A percentile compares a stretch with the other conserved stretches of the same genome.
phyloP scores from a whole-genome alignment of 192 early-diverging fungal genomes.

The Mortierella claussenii region DNA sequence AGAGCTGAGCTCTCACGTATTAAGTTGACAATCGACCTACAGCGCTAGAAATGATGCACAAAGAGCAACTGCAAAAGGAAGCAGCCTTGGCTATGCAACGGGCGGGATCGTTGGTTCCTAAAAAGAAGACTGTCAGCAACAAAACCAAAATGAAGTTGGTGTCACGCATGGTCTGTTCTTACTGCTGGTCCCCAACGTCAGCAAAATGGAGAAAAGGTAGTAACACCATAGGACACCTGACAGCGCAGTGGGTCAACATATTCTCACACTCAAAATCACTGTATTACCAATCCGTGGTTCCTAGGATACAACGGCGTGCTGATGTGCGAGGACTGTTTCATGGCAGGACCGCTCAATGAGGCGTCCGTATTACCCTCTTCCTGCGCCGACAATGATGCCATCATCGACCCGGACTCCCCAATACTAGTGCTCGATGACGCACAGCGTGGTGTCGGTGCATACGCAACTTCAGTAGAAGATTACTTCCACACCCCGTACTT shows the following conservation, averaged over 20 bases:
- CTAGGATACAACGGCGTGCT: conserved; percentile 76
- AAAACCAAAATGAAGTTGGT: conserved; percentile 40
- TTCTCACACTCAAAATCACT: too few relatives aligned
- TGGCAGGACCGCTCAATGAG: conserved; percentile 61
- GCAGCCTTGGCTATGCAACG: conserved; percentile 15
- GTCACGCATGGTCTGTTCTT: conserved; percentile 60
- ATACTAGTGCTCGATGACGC: background rate
- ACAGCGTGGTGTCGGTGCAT: conserved; percentile 49
- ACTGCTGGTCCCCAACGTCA: conserved; percentile 69
- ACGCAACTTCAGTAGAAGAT: conserved; percentile 70
- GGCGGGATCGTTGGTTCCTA: conserved; percentile 1
- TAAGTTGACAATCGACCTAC: background rate
- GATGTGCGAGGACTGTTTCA: conserved; percentile 77
- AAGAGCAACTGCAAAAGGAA: conserved; percentile 38
- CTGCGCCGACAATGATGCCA: background rate
- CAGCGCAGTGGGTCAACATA: too few relatives aligned
- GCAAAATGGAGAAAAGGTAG: conserved; percentile 72
- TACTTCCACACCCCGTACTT: conserved; percentile 75
- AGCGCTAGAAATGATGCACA: conserved; percentile 40
- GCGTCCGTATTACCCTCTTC: conserved; percentile 25
- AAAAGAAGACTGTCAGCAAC: conserved; percentile 43
- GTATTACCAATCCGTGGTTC: background rate
- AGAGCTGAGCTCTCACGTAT: background rate
- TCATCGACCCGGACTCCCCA: background rate
- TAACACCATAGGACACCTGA: too few relatives aligned